Evolutionary conservation across 2,329 filamentous ascomycete genomes (phyloP), one percentile per base, ranked within the genome.

Genomic region (Zymoseptoria crescenta): DNA sequence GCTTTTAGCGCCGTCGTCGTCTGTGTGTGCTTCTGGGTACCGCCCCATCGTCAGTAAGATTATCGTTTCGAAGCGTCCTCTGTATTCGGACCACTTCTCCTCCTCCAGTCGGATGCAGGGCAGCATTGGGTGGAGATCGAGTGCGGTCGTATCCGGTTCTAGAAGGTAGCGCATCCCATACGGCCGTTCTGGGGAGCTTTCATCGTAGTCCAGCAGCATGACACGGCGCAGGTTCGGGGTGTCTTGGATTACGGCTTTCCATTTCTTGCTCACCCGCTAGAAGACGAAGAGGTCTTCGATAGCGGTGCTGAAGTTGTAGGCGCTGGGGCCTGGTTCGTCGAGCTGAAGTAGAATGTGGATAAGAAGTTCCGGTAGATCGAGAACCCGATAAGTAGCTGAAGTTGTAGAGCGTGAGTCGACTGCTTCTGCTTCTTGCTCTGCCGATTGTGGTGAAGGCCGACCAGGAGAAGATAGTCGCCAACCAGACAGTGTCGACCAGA

Each of bases 251-350:
- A 50, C 35, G 9, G 20, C 24, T n/a, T 54, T 49, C 51, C 51
- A 57, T 16, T 27, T 21, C 13, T 27, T 48, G 50, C 56, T 49
- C 4, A 57, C 56, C n/a, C 56, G 56, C 24, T 57, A 35, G 24
- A 48, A 21, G 8, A 57, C 35, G 48, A 57, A 57, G 21, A 57
- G 56, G 35, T 57, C 56, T 51, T 57, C 51, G 30, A 57, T 28
- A 35, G 50, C 56, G 28, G 45, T 28, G 24, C 20, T 29, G 35
- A 35, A 57, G 19, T 54, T 19, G 10, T 50, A 41, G 21, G 24
- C 45, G n/a, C 3, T 19, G 28, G 48, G 52, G 13, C n/a, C 29
- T 4, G 35, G 35, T 16, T 41, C 35, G 10, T 41, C 35, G 10
- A 41, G 35, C 9, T 41, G 35, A 9, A 13, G 35, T 4, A 41